These are phyloP conservation scores for Epichloe sibirici DNA, from an alignment of 2,329 filamentous ascomycete genomes.

Conservation along the genomic window DNA sequence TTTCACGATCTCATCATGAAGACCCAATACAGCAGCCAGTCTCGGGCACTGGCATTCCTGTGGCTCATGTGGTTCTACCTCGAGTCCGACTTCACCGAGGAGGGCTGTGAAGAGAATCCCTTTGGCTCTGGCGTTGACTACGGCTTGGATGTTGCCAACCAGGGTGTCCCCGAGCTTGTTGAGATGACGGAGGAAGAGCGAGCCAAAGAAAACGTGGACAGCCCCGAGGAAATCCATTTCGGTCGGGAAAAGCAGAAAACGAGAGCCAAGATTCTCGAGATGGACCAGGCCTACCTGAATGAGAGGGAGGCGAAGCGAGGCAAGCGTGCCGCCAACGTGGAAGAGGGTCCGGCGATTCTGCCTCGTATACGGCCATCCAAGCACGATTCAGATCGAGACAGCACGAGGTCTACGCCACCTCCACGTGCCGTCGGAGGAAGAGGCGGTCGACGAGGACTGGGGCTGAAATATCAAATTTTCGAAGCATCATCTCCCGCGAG, in stretches of 20 bases:
- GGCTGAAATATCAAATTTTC: constrained; percentile 47
- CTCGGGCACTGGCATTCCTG: constrained; percentile 76
- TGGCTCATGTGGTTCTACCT: constrained; percentile 99
- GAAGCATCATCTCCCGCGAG: constrained; percentile 49
- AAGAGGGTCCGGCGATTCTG: constrained; percentile 46
- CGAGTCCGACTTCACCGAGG: constrained; percentile 84
- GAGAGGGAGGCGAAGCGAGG: constrained; percentile 48
- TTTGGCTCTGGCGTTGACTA: constrained; percentile 67
- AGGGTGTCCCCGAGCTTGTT: constrained; percentile 56
- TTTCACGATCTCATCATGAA: constrained; percentile 98
- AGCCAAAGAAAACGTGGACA: constrained; percentile 61
- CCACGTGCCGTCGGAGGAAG: constrained; percentile 19
- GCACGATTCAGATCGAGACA: constrained; percentile 39
- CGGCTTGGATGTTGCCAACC: constrained; percentile 50
- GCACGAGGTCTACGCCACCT: constrained; percentile 31
- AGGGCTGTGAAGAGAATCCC: constrained; percentile 80
- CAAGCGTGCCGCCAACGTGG: constrained; percentile 28
- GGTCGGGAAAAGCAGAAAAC: constrained; percentile 63
- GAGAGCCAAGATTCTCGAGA: constrained; percentile 61
- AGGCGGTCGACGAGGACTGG: constrained; percentile 14
- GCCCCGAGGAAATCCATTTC: constrained; percentile 55
- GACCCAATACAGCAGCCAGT: constrained; percentile 66
- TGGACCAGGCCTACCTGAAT: constrained; percentile 57
- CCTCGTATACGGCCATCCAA: constrained; percentile 51
- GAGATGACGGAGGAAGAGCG: constrained; percentile 54